A percentile compares a stretch with the other conserved stretches of the same genome.
Conservation (phyloP, 164 flowering plant species). For the Paratinospora sagittata region DNA sequence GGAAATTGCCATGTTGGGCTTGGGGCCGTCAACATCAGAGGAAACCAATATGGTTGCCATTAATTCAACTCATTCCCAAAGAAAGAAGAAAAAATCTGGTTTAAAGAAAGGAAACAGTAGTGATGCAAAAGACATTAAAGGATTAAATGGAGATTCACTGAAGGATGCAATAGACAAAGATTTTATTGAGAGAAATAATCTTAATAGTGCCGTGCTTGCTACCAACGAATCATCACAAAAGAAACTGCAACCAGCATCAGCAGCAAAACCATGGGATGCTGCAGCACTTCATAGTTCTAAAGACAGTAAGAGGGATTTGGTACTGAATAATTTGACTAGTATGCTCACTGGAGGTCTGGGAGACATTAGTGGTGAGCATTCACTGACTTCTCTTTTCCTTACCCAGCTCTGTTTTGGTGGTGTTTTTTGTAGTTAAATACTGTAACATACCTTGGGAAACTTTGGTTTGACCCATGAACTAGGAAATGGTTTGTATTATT, state of each 20-base stretch:
- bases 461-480: background rate
- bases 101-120: conserved; percentile 11
- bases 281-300: conserved; percentile 13
- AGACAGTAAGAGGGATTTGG: conserved; percentile 10
- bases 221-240: conserved; percentile 18
- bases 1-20: conserved; percentile 22
- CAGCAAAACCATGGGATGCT: conserved; percentile 10
- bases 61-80: conserved; percentile 15
- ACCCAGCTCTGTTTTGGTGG: background rate
- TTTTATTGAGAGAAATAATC: conserved; percentile 23
- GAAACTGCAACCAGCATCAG: conserved; percentile 4
- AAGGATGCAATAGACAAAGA: conserved; percentile 18
- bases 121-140: conserved; percentile 4
- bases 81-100: conserved; percentile 17
- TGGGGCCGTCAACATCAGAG: conserved; percentile 51
- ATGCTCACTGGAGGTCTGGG: conserved; percentile 39
- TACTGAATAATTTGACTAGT: conserved; percentile 15
- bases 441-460: background rate
- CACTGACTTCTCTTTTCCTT: background rate
- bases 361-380: conserved; percentile 39
- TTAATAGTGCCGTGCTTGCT: conserved; percentile 23
- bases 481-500: background rate
- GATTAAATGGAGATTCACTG: conserved; percentile 9
- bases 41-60: conserved; percentile 9
- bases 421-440: background rate